Percentiles rank a stretch among this genome's conserved stretches.
Conservation (phyloP, 495 filamentous ascomycete genomes). For the Hypoxylon intermedium region DNA sequence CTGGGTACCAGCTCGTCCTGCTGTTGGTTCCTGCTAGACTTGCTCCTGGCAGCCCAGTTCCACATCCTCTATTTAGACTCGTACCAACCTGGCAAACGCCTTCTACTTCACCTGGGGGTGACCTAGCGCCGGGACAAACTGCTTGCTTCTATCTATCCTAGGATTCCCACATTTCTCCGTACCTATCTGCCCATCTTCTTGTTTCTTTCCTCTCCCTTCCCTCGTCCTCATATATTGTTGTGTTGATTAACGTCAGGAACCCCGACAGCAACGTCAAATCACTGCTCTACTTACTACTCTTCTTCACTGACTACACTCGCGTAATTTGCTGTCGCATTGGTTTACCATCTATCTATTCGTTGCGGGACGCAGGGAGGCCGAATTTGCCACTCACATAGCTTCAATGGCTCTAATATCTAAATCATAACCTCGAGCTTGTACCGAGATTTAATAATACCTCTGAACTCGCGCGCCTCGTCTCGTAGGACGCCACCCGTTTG, state of each 20-base stretch:
- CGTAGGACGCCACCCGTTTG: conserved; percentile 1
- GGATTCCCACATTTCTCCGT: conserved; percentile 36
- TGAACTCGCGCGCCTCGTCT: conserved; percentile 2
- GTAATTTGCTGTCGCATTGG: conserved; percentile 3
- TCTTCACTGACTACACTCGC: neutral
- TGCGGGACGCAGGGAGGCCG: conserved; percentile 2
- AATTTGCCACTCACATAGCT: conserved; percentile 8
- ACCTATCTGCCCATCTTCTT: neutral
- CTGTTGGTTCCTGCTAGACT: conserved; percentile 7
- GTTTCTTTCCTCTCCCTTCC: conserved; percentile 4
- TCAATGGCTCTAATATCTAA: conserved; percentile 16
- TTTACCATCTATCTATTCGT: conserved; percentile 4
- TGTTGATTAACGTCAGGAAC: conserved; percentile 2
- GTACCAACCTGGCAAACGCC: conserved; percentile 20
- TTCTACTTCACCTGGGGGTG: conserved; percentile 39
- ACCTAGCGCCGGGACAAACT: conserved; percentile 38
- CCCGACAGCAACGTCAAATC: conserved; percentile 16
- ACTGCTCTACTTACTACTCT: conserved; percentile 10
- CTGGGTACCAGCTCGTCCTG: conserved; percentile 19
- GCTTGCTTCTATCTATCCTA: conserved; percentile 10
- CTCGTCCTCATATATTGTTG: conserved; percentile 3
- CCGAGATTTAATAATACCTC: neutral
- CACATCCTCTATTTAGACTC: conserved; percentile 27
- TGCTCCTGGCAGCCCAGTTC: conserved; percentile 9
- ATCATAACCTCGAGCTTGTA: conserved; percentile 8